A percentile compares a stretch with the other conserved stretches of the same genome.
These are phyloP conservation scores for Microdochium paspali DNA, from an alignment of 2,329 filamentous ascomycete species.

Conservation along the genomic window DNA sequence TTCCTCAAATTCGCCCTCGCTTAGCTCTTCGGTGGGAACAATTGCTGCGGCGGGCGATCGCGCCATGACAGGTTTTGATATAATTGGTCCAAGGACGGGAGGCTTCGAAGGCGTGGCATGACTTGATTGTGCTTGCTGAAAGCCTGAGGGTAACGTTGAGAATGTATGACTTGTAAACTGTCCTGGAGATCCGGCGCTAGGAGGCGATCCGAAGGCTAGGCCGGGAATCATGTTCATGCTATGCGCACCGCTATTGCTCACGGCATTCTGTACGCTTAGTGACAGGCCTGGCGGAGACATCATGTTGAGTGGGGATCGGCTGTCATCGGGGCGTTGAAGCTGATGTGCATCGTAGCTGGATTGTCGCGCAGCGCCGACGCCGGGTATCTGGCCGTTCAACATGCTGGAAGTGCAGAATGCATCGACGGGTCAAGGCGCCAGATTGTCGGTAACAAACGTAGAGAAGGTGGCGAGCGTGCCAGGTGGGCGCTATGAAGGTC, in stretches of 20 bases:
- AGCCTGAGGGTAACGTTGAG: conserved; percentile 8
- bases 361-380: not conserved
- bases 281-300: not conserved
- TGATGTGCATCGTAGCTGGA: not conserved
- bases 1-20: conserved; percentile 37
- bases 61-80: not conserved
- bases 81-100: not conserved
- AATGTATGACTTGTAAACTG: conserved; percentile 1
- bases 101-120: not conserved
- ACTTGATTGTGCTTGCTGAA: not conserved
- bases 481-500: too few relatives aligned
- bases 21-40: conserved; percentile 67
- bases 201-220: conserved; percentile 8
- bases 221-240: conserved; percentile 14
- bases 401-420: too few relatives aligned
- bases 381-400: not conserved
- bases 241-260: not conserved
- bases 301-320: not conserved
- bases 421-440: too few relatives aligned
- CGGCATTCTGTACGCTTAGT: not conserved
- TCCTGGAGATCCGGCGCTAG: not conserved
- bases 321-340: too few relatives aligned
- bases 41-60: not conserved
- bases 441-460: too few relatives aligned
- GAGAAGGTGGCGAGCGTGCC: too few relatives aligned